A percentile compares a stretch with the other conserved stretches of the same genome.
Evolutionary conservation across 2,329 filamentous ascomycete species (phyloP).

Genomic region (Fusarium gaditjirri): DNA sequence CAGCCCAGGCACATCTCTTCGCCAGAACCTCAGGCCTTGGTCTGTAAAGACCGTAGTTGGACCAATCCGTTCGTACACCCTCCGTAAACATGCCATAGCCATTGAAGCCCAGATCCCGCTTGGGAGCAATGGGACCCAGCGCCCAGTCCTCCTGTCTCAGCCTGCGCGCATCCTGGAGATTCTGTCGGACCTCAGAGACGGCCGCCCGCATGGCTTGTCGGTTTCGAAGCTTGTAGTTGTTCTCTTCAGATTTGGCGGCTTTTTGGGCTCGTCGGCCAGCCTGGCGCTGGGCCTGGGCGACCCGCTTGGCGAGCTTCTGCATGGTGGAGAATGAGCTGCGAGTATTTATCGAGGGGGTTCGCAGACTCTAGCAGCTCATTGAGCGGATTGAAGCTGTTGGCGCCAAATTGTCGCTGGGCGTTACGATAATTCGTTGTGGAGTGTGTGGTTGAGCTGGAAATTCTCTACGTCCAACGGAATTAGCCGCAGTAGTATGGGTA

Average conservation of each 20-base stretch:
- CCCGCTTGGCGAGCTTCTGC: slow-evolving; percentile 77
- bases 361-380: slow-evolving; percentile 43
- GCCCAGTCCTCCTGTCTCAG: slow-evolving; percentile 80
- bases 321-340: slow-evolving; percentile 55
- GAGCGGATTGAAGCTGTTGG: slow-evolving; percentile 36
- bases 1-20: slow-evolving; percentile 65
- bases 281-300: slow-evolving; percentile 73
- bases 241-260: slow-evolving; percentile 46
- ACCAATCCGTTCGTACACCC: slow-evolving; percentile 51
- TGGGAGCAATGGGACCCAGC: slow-evolving; percentile 80
- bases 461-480: slow-evolving; percentile 41
- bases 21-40: slow-evolving; percentile 51
- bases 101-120: slow-evolving; percentile 74
- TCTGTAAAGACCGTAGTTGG: slow-evolving; percentile 45
- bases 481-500: slow-evolving; percentile 29
- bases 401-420: slow-evolving; percentile 40
- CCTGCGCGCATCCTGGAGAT: slow-evolving; percentile 55
- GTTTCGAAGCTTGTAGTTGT: slow-evolving; percentile 45
- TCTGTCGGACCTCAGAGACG: slow-evolving; percentile 48
- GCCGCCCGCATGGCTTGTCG: slow-evolving; percentile 47
- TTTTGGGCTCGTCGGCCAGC: slow-evolving; percentile 61
- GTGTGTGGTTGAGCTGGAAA: slow-evolving; percentile 40
- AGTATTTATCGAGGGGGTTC: slow-evolving; percentile 15
- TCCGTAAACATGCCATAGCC: slow-evolving; percentile 67
- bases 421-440: slow-evolving; percentile 43